Conservation (phyloP, 768 basidiomycete genomes). For the Multifurca ochricompacta region DNA sequence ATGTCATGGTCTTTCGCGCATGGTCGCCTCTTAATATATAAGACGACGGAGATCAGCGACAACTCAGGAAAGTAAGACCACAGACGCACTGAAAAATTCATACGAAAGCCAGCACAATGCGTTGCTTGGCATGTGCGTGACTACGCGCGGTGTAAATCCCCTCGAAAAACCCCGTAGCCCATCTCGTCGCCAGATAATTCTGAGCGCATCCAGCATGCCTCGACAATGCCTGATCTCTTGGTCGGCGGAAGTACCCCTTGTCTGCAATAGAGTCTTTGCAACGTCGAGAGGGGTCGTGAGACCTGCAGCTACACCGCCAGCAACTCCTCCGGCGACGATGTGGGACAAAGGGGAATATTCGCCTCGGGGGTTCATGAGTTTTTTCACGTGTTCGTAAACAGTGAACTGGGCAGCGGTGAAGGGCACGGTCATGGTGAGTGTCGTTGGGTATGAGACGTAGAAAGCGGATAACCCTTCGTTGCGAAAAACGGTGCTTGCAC, state of each 20-base stretch:
- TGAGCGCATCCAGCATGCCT: slow-evolving; percentile 83
- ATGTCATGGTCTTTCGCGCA: slow-evolving; percentile 12
- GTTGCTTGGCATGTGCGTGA: slow-evolving; percentile 95
- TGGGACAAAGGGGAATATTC: slow-evolving; percentile 92
- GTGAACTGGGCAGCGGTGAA: slow-evolving; percentile 98
- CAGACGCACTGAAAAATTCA: slow-evolving; percentile 90
- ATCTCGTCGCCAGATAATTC: slow-evolving; percentile 81
- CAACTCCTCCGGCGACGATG: slow-evolving; percentile 83
- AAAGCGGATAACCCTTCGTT: slow-evolving; percentile 86
- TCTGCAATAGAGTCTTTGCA: slow-evolving; percentile 94
- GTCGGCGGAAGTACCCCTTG: slow-evolving; percentile 84
- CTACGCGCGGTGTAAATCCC: slow-evolving; percentile 82
- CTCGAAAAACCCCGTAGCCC: slow-evolving; percentile 80
- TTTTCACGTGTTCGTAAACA: slow-evolving; percentile 90
- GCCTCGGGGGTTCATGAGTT: slow-evolving; percentile 72
- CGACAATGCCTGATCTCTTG: slow-evolving; percentile 72
- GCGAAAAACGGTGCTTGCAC: slow-evolving; percentile 76
- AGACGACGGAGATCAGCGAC: not conserved
- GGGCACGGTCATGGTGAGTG: slow-evolving; percentile 91
- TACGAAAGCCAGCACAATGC: slow-evolving; percentile 97
- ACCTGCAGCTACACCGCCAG: slow-evolving; percentile 90
- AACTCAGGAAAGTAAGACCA: not conserved
- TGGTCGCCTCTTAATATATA: slow-evolving; percentile 9
- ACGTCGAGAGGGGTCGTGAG: slow-evolving; percentile 97
- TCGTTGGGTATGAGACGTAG: slow-evolving; percentile 98